Evolutionary conservation across 805 yeast species (phyloP), one percentile per base, ranked within the genome.

Genomic region (Cephaloascus fragrans): DNA sequence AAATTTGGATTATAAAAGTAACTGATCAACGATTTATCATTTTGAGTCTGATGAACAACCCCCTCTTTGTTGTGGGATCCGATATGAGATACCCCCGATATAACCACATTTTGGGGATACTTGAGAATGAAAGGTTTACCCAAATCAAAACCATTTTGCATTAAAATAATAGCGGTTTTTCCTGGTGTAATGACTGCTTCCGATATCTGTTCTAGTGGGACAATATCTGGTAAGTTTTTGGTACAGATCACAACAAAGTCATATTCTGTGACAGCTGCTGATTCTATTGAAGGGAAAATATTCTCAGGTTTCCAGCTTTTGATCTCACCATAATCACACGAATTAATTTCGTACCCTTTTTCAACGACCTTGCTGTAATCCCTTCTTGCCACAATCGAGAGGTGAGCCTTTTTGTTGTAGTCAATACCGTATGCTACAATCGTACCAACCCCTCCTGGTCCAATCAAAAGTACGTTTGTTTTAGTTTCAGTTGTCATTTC

Each of bases 361-460:
- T 63, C 53, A 18, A 48, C 43, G 26, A 81, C 78, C 26, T 54
- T 56, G 3, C 73, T 71, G 56, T 77, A 82, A 47, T 78, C 82
- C 19, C 86, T 72, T 52, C 93, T 69, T 3, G 80, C 70, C 4
- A 81, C 82, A 12, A 76, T 62, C 2, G 87, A 75, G 10, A 83
- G 78, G 18, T 64, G 62, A 8, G 75, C 66, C 34, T 63, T 56
- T 0, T 70, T 74, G 34, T 69, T 63, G 32, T 56, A 53, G 46
- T 64, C 67, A 26, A 86, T 62, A 0, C 83, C 75, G 37, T 79
- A 69, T 0, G 94, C 85, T 2, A 82, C 79, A 26, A 86, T 73
- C 15, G 86, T 71, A 29, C 96, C 96, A 9, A 86, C 93, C 31
- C 95, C 95, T 14, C 95, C 96, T 34, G 86, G 72, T 9, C 95